Evolutionary conservation across 768 basidiomycete genomes (phyloP).

Genomic region (Austroboletus festivus): DNA sequence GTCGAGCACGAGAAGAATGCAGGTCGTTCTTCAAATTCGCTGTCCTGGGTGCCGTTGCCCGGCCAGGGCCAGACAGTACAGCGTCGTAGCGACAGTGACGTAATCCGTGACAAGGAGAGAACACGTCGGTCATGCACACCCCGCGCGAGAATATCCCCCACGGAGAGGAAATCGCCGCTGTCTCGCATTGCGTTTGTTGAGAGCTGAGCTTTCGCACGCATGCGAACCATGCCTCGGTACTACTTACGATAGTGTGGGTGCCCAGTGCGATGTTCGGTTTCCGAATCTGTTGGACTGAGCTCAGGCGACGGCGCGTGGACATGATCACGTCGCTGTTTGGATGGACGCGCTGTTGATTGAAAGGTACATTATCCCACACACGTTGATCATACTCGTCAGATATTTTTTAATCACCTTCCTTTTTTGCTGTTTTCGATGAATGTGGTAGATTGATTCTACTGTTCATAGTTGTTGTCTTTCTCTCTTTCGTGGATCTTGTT

Average conservation of each 20-base stretch:
- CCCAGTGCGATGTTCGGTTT: neutral
- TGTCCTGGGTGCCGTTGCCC: constrained; percentile 2
- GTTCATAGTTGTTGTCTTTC: constrained; percentile 13
- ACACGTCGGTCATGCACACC: neutral
- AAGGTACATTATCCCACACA: neutral
- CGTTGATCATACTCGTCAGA: neutral
- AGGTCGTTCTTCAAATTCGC: constrained; percentile 11
- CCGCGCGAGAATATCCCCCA: constrained; percentile 12
- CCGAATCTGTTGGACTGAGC: too few species aligned
- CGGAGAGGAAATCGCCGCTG: constrained; percentile 25
- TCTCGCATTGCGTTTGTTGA: constrained; percentile 18
- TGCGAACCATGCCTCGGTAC: too few species aligned
- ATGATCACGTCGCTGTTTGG: too few species aligned
- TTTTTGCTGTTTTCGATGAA: constrained; percentile 11
- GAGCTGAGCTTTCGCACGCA: constrained; percentile 19
- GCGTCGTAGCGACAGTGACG: constrained; percentile 1
- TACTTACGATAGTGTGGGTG: neutral
- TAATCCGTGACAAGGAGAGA: constrained; percentile 4
- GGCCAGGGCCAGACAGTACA: constrained; percentile 2
- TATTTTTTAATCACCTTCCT: constrained; percentile 10
- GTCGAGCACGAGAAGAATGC: constrained; percentile 8
- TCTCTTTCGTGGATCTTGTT: neutral
- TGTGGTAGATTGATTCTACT: constrained; percentile 30
- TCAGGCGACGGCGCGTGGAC: too few species aligned
- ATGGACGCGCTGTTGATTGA: neutral